These are phyloP conservation scores for Plantago elongata DNA, from an alignment of 257 asterid genomes.

Conservation along the genomic window DNA sequence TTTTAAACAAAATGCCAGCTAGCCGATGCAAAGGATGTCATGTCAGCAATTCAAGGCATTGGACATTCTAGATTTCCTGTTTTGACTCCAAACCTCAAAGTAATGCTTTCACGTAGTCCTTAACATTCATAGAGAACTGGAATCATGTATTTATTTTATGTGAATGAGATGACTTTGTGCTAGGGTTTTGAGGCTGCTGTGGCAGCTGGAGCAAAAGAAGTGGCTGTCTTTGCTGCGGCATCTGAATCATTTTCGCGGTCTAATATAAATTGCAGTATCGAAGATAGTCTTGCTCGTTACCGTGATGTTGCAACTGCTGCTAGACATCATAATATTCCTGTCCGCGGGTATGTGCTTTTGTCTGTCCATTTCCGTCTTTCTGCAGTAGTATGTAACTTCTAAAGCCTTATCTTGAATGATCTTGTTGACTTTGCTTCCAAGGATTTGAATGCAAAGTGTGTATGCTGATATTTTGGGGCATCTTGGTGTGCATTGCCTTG, in stretches of 20 bases:
- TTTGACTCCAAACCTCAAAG: slow-evolving; percentile 86
- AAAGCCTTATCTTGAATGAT: too few relatives aligned
- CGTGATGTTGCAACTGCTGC: slow-evolving; percentile 79
- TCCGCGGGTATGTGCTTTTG: slow-evolving; percentile 68
- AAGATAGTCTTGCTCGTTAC: slow-evolving; percentile 73
- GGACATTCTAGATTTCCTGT: slow-evolving; percentile 63
- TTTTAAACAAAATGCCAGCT: slow-evolving; percentile 45
- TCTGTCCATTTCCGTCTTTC: not conserved
- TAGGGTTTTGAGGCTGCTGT: slow-evolving; percentile 90
- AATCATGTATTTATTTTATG: not conserved
- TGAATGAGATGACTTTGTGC: slow-evolving; percentile 17
- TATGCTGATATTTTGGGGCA: not conserved
- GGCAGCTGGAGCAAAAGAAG: slow-evolving; percentile 86
- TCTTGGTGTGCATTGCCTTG: not conserved
- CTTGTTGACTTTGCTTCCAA: too few relatives aligned
- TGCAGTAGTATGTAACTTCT: not conserved
- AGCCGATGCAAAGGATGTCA: slow-evolving; percentile 82
- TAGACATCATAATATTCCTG: slow-evolving; percentile 50
- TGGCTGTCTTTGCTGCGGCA: slow-evolving; percentile 90
- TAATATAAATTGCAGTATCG: slow-evolving; percentile 77
- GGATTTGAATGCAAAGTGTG: too few relatives aligned
- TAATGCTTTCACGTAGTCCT: slow-evolving; percentile 24
- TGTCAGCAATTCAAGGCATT: slow-evolving; percentile 60
- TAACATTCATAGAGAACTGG: slow-evolving; percentile 3
- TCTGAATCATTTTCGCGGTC: slow-evolving; percentile 85